phyloP scores from a whole-genome alignment of 306 rosid species.

The Vachellia pachyceras region DNA sequence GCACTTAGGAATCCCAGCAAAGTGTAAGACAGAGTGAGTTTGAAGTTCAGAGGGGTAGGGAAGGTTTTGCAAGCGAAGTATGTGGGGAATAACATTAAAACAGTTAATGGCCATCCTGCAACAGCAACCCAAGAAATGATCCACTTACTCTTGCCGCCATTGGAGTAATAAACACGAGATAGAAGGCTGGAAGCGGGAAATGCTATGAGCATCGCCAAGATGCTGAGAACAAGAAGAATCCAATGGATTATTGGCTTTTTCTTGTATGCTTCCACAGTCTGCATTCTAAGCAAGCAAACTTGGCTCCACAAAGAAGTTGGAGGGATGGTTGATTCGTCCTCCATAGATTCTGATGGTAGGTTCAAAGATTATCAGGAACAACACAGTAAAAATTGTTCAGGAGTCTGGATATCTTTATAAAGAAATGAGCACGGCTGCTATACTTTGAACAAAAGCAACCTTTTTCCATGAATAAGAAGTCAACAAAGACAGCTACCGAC shows the following conservation, averaged over 20 bases:
- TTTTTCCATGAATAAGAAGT: neutral
- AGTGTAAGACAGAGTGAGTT: conserved; percentile 60
- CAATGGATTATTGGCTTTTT: conserved; percentile 76
- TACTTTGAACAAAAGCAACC: conserved; percentile 1
- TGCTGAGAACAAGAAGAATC: conserved; percentile 75
- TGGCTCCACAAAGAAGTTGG: conserved; percentile 49
- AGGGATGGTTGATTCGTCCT: conserved; percentile 44
- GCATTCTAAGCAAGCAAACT: conserved; percentile 45
- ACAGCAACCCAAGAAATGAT: conserved; percentile 94
- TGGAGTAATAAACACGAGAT: conserved; percentile 75
- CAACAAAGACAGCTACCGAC: neutral
- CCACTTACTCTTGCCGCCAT: conserved; percentile 94
- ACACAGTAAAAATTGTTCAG: neutral
- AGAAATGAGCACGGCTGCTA: neutral
- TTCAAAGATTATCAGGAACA: neutral
- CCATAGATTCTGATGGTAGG: conserved; percentile 52
- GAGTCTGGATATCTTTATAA: neutral
- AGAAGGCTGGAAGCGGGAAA: conserved; percentile 92
- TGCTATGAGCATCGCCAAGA: conserved; percentile 80
- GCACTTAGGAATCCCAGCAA: conserved; percentile 78
- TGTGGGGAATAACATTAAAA: conserved; percentile 68
- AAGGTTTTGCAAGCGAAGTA: conserved; percentile 52
- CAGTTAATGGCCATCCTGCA: conserved; percentile 91
- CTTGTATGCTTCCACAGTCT: conserved; percentile 54
- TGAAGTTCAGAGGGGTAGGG: conserved; percentile 66